phyloP scores from a whole-genome alignment of 768 basidiomycete genomes.

The Psilocybe azurescens region DNA sequence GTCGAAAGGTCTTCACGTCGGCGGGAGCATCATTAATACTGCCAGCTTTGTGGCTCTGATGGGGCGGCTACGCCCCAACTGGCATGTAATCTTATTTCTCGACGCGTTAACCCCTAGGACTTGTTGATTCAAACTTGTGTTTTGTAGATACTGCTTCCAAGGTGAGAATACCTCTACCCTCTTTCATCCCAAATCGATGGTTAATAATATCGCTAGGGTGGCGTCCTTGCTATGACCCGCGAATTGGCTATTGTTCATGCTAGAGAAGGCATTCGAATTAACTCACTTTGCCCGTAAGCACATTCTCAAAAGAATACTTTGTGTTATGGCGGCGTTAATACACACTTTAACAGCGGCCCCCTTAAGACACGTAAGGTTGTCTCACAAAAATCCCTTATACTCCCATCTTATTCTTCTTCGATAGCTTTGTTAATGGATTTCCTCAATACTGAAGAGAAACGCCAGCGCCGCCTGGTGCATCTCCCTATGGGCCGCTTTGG shows the following conservation, averaged over 20 bases:
- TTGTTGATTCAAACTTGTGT: slow-evolving; percentile 3
- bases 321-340: slow-evolving; percentile 16
- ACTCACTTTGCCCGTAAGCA: slow-evolving; percentile 48
- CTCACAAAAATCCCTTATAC: background rate
- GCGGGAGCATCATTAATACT: slow-evolving; percentile 96
- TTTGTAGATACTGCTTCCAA: slow-evolving; percentile 90
- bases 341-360: slow-evolving; percentile 68
- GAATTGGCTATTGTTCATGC: slow-evolving; percentile 99
- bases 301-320: slow-evolving; percentile 3
- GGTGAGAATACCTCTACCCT: slow-evolving; percentile 39
- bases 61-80: slow-evolving; percentile 97
- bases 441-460: slow-evolving; percentile 95
- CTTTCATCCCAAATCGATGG: background rate
- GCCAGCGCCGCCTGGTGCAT: slow-evolving; percentile 87
- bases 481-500: slow-evolving; percentile 98
- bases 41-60: slow-evolving; percentile 96
- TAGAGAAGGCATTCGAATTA: slow-evolving; percentile 94
- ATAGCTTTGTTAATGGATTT: slow-evolving; percentile 97
- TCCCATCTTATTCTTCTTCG: slow-evolving; percentile 12
- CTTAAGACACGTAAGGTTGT: slow-evolving; percentile 83
- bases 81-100: slow-evolving; percentile 61
- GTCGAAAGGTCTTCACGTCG: slow-evolving; percentile 76
- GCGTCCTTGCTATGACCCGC: slow-evolving; percentile 97
- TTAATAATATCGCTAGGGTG: slow-evolving; percentile 60
- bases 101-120: slow-evolving; percentile 5